Evolutionary conservation across 192 early-diverging fungal species (phyloP).

Genomic region (Backusella australiensis): DNA sequence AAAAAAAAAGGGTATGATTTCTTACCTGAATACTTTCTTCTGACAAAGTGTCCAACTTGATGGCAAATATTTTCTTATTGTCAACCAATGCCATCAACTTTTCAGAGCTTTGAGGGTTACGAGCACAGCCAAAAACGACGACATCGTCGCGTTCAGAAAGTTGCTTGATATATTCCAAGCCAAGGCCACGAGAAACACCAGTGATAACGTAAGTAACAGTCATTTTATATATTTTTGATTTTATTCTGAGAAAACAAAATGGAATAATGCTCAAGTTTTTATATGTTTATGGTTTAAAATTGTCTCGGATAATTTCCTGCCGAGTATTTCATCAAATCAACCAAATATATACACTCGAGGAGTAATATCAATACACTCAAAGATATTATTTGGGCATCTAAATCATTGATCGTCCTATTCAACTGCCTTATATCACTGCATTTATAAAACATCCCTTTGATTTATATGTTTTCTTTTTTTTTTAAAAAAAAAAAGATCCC

Average conservation of each 20-base stretch:
- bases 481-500: neutral
- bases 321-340: neutral
- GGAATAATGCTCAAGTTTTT: neutral
- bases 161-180: conserved; percentile 30
- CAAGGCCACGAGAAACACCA: conserved; percentile 35
- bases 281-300: neutral
- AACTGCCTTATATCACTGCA: too few species aligned
- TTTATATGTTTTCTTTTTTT: neutral
- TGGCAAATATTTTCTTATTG: conserved; percentile 22
- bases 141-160: conserved; percentile 16
- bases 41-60: conserved; percentile 24
- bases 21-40: conserved; percentile 22
- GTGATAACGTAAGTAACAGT: conserved; percentile 21
- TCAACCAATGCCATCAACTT: conserved; percentile 16
- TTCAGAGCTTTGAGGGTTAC: conserved; percentile 17
- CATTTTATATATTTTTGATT: conserved; percentile 6
- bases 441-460: neutral
- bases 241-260: neutral
- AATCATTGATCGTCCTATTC: neutral
- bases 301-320: neutral
- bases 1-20: neutral
- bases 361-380: neutral
- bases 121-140: conserved; percentile 26
- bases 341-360: neutral
- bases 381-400: neutral